These are phyloP conservation scores for Cucumis sativus DNA, from an alignment of 306 rosid species.

Conservation along the genomic window Cucumber_9930_V3 NC_026655.2:8956001-8956500, in stretches of 20 bases:
- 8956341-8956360: slow-evolving; percentile 33
- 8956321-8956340: slow-evolving; percentile 38
- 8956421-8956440: slow-evolving; percentile 35
- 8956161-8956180: neutral
- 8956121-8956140: neutral
- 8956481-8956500: slow-evolving; percentile 37
- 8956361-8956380: slow-evolving; percentile 68
- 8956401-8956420: slow-evolving; percentile 23
- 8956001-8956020: too few relatives aligned
- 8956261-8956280: neutral
- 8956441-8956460: slow-evolving; percentile 37
- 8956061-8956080: too few relatives aligned
- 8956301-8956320: neutral
- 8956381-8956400: slow-evolving; percentile 51
- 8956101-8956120: too few relatives aligned
- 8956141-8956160: neutral
- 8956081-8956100: too few relatives aligned
- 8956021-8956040: too few relatives aligned
- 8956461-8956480: slow-evolving; percentile 36
- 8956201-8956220: neutral
- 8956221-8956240: neutral
- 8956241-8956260: neutral
- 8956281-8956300: neutral
- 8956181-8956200: neutral
- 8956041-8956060: too few relatives aligned